phyloP scores from a whole-genome alignment of 2,329 filamentous ascomycete species.

The Sarocladium kiliense region DNA sequence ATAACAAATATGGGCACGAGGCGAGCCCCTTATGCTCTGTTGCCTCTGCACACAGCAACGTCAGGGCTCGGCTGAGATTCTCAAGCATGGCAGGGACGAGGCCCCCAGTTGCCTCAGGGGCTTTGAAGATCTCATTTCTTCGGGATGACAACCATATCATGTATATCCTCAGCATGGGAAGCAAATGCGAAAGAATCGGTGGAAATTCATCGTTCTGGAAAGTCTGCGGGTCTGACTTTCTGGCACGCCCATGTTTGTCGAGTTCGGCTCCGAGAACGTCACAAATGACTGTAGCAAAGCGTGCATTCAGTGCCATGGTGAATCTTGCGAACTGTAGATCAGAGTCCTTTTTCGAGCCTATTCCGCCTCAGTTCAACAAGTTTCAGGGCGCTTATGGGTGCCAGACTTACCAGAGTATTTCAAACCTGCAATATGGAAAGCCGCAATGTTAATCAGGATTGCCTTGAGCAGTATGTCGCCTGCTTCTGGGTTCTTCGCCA shows the following conservation, averaged over 20 bases:
- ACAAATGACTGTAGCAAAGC: conserved; percentile 68
- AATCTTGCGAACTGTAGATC: conserved; percentile 52
- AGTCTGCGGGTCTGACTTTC: neutral
- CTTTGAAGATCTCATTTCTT: conserved; percentile 40
- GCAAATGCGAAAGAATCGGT: conserved; percentile 34
- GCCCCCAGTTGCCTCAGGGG: conserved; percentile 37
- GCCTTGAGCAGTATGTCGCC: conserved; percentile 69
- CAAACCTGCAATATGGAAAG: conserved; percentile 62
- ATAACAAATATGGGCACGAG: conserved; percentile 42
- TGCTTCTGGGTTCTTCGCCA: conserved; percentile 63
- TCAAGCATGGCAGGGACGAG: conserved; percentile 42
- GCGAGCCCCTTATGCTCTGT: conserved; percentile 31
- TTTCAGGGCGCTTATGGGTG: neutral
- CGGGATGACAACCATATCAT: conserved; percentile 47
- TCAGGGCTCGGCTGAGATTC: conserved; percentile 40
- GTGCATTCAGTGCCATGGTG: conserved; percentile 71
- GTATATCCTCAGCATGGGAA: conserved; percentile 49
- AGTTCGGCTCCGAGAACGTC: conserved; percentile 67
- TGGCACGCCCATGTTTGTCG: conserved; percentile 17
- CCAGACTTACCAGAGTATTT: conserved; percentile 27
- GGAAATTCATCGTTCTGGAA: conserved; percentile 22
- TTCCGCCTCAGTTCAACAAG: conserved; percentile 11
- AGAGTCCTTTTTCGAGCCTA: conserved; percentile 41
- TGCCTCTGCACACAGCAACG: conserved; percentile 39
- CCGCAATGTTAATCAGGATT: conserved; percentile 78